These are phyloP conservation scores for Cotoneaster glaucophyllus DNA, from an alignment of 306 rosid genomes.

Conservation along the genomic window DNA sequence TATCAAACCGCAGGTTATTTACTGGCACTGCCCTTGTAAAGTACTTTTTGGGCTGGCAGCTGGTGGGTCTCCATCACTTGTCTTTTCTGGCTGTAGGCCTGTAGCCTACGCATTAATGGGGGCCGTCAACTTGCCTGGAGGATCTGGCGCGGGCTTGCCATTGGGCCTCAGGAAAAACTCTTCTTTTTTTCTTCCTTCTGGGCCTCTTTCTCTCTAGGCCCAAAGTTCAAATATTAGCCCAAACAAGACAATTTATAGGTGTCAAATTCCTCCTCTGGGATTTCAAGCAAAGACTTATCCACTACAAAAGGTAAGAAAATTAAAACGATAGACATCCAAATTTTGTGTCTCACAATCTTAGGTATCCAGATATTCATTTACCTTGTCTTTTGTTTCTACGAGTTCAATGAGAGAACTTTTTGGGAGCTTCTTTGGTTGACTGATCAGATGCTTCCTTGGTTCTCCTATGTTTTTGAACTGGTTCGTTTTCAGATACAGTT, in stretches of 20 bases:
- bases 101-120: too few relatives aligned
- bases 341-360: not conserved
- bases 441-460: constrained; percentile 33
- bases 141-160: too few relatives aligned
- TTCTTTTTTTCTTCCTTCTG: too few relatives aligned
- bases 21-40: too few relatives aligned
- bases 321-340: constrained; percentile 11
- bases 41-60: too few relatives aligned
- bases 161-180: too few relatives aligned
- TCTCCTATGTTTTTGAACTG: constrained; percentile 37
- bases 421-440: constrained; percentile 33
- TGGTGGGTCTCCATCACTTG: too few relatives aligned
- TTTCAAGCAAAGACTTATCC: constrained; percentile 70
- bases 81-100: too few relatives aligned
- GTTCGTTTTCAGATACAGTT: constrained; percentile 46
- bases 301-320: constrained; percentile 35
- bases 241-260: constrained; percentile 35
- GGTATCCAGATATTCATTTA: constrained; percentile 18
- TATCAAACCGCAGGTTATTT: too few relatives aligned
- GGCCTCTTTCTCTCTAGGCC: too few relatives aligned
- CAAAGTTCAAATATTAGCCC: too few relatives aligned
- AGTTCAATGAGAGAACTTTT: constrained; percentile 72
- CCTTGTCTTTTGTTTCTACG: constrained; percentile 65
- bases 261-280: constrained; percentile 71
- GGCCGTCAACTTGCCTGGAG: too few relatives aligned